These are phyloP conservation scores for Hymenoscyphus salicellus DNA, from an alignment of 2,329 filamentous ascomycete species.

Conservation along the genomic window DNA sequence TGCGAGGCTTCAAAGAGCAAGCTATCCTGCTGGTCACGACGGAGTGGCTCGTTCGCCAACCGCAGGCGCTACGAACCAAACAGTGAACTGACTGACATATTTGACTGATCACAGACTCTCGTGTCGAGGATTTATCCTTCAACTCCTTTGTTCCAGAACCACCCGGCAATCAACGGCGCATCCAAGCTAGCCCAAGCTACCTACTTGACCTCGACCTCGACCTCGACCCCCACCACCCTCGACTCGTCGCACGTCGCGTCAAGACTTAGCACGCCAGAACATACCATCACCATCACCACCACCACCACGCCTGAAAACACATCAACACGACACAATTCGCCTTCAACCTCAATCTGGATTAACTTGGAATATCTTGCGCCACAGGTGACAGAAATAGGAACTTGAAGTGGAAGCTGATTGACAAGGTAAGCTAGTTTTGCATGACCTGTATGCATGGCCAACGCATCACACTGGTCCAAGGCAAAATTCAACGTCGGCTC, in stretches of 20 bases:
- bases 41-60: constrained; percentile 25
- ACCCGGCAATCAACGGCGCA: constrained; percentile 8
- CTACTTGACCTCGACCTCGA: constrained; percentile 2
- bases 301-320: constrained; percentile 17
- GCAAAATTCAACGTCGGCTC: constrained; percentile 31
- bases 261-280: constrained; percentile 17
- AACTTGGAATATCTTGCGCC: constrained; percentile 24
- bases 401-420: constrained; percentile 32
- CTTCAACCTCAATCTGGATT: constrained; percentile 18
- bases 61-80: neutral
- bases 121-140: neutral
- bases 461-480: constrained; percentile 36
- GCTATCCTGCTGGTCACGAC: constrained; percentile 5
- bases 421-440: constrained; percentile 37
- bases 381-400: constrained; percentile 29
- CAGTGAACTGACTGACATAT: neutral
- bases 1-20: constrained; percentile 13
- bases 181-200: constrained; percentile 11
- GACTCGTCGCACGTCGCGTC: constrained; percentile 24
- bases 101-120: constrained; percentile 1
- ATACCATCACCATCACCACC: constrained; percentile 15
- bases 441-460: constrained; percentile 35
- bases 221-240: constrained; percentile 2
- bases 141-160: constrained; percentile 1
- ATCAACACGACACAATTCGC: constrained; percentile 21